Base-by-base conservation (phyloP, 1,284 basidiomycete species). In the Ceratobasidium sp. region DNA sequence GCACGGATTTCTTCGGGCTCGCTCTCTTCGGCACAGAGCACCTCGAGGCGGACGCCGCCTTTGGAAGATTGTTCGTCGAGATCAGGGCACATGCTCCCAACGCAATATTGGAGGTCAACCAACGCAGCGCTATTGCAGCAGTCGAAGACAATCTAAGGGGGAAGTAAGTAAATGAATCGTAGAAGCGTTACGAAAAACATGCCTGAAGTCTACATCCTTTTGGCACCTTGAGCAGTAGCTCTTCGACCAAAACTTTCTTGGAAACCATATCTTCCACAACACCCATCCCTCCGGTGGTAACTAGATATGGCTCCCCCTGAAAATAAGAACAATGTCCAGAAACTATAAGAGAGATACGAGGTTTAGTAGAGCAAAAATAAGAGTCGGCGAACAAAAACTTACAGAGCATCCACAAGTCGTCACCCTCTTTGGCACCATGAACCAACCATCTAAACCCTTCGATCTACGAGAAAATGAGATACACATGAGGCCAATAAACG, bases 81-180 rank as follows among this genome's bases (percentile, higher is more conserved):
- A 15, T 52, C 33, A 40, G 40, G 56, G 7, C 56, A 20, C 73
- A 76, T 76, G 15, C 52, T 64, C 26, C 73, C 73, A 17, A 76
- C 44, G 46, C 73, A 76, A 33, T 76, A 76, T 28, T 54, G 62
- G 1, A 76, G 50, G 15, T 67, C 52, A 40, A 76, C 26, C 38
- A 76, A 13, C 33, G 56, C 48, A 9, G 62, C 48, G n/a, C 61
- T 52, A n/a, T 65, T 10, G 38, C 73, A 76, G n/a, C 73, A 76
- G 42, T 76, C 73, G 10, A 67, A 26, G 2, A 76, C 44, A 46
- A 71, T 42, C 69, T 71, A n/a, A 15, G n/a, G 13, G 12, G 7
- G 13, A 40, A 20, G 12, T 26, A 7, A 2, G 40, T 42, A 26
- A 9, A 57, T 33, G 10, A 7, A 6, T 42, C 46, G 52, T 5